phyloP scores from a whole-genome alignment of 306 rosid genomes.

The Argentina anserina region DNA sequence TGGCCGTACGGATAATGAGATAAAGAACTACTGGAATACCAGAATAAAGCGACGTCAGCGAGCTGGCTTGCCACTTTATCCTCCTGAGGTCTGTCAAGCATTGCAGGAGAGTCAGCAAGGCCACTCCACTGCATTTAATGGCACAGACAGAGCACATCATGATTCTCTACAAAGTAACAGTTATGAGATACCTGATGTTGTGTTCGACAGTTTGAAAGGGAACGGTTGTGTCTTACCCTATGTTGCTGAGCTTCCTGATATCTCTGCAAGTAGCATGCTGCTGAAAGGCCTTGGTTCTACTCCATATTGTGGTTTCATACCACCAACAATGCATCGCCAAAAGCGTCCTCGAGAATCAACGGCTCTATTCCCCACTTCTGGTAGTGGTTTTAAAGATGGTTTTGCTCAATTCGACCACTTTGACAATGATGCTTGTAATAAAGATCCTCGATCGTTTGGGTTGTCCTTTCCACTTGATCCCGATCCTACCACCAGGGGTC shows the following conservation, averaged over 20 bases:
- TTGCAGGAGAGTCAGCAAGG: conserved; percentile 48
- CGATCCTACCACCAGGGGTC: conserved; percentile 44
- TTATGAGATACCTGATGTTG: conserved; percentile 55
- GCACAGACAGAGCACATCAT: conserved; percentile 40
- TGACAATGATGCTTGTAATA: conserved; percentile 40
- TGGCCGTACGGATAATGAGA: conserved; percentile 98
- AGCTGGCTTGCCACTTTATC: conserved; percentile 91
- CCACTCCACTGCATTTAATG: conserved; percentile 42
- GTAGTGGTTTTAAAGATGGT: conserved; percentile 38
- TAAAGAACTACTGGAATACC: conserved; percentile 98
- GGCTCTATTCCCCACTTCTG: conserved; percentile 43
- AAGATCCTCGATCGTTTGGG: conserved; percentile 48
- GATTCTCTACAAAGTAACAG: conserved; percentile 42
- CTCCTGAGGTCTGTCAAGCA: conserved; percentile 68
- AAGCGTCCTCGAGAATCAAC: conserved; percentile 65
- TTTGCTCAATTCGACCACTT: conserved; percentile 44
- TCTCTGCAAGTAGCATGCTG: conserved; percentile 40
- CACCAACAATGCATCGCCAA: conserved; percentile 49
- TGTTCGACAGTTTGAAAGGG: conserved; percentile 55
- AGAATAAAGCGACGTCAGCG: conserved; percentile 86
- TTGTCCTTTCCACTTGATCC: conserved; percentile 48
- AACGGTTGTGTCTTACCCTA: conserved; percentile 51
- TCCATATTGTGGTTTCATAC: conserved; percentile 47
- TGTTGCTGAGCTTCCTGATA: conserved; percentile 47
- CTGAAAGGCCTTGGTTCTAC: conserved; percentile 63